A percentile compares a stretch with the other conserved stretches of the same genome.
phyloP scores from a whole-genome alignment of 1,284 basidiomycete genomes.

The Leccinum proliferum region DNA sequence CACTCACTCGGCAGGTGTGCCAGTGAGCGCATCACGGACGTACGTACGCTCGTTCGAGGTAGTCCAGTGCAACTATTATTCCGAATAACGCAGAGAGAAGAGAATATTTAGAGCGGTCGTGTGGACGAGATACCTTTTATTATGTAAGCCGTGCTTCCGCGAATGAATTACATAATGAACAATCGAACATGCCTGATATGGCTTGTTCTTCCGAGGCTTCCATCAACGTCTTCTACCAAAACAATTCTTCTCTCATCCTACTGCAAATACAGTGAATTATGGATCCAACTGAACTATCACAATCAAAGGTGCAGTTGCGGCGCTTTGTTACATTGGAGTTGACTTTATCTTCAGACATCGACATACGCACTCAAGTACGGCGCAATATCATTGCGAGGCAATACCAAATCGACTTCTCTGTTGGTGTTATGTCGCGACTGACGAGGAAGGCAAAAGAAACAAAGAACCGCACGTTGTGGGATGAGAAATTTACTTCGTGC shows the following conservation, averaged over 20 bases:
- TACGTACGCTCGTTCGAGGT: constrained; percentile 94
- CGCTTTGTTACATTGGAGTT: not conserved
- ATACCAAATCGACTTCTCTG: not conserved
- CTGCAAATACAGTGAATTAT: not conserved
- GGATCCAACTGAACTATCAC: not conserved
- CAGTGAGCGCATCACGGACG: constrained; percentile 74
- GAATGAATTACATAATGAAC: not conserved
- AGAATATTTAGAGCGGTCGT: constrained; percentile 60
- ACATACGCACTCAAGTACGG: not conserved
- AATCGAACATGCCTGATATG: not conserved
- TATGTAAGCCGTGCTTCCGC: not conserved
- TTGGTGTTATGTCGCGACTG: not conserved
- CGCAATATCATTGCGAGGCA: not conserved
- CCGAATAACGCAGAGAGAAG: constrained; percentile 89
- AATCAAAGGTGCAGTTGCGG: not conserved
- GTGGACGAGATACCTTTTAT: too few species aligned
- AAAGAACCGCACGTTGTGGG: not conserved
- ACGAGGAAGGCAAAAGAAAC: not conserved
- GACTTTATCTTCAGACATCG: not conserved
- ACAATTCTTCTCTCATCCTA: not conserved
- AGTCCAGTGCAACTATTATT: constrained; percentile 89
- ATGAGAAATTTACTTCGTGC: not conserved
- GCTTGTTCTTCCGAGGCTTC: not conserved
- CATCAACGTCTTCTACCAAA: not conserved
- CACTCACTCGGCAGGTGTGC: constrained; percentile 75